Conservation (phyloP, 2,329 filamentous ascomycete genomes). For the Neofusicoccum ribis region DNA sequence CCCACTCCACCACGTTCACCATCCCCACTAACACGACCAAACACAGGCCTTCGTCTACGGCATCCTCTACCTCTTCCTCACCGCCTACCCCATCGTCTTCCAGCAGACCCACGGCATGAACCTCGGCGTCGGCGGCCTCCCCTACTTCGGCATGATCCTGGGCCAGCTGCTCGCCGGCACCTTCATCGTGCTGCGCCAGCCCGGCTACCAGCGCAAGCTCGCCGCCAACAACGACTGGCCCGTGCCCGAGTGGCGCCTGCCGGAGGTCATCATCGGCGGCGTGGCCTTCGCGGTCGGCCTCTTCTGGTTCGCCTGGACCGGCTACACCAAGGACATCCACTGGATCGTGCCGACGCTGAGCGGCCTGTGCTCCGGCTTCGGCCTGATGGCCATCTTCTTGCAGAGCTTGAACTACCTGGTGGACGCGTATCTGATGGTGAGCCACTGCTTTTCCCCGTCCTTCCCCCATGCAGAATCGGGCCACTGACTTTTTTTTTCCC, state of each 20-base stretch:
- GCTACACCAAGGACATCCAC: constrained; percentile 44
- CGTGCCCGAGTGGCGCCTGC: constrained; percentile 59
- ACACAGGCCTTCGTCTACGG: constrained; percentile 58
- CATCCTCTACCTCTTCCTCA: constrained; percentile 77
- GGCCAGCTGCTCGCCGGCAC: constrained; percentile 70
- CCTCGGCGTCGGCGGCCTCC: constrained; percentile 69
- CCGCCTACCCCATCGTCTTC: constrained; percentile 82
- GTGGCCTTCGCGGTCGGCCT: constrained; percentile 44
- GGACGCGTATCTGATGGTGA: constrained; percentile 56
- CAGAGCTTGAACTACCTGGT: constrained; percentile 60
- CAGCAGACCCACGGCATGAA: constrained; percentile 68
- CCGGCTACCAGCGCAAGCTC: constrained; percentile 59
- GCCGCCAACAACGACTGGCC: constrained; percentile 51
- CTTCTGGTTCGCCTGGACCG: constrained; percentile 46
- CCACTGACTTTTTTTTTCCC: neutral
- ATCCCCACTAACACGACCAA: too few relatives aligned
- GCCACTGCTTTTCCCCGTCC: constrained; percentile 23
- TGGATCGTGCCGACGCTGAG: constrained; percentile 44
- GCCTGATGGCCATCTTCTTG: constrained; percentile 59
- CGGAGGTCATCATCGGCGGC: constrained; percentile 55
- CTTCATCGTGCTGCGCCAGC: constrained; percentile 63
- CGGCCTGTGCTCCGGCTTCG: constrained; percentile 58
- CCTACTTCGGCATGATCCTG: constrained; percentile 81
- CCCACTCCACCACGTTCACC: neutral
- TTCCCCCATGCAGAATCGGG: constrained; percentile 12